phyloP scores from a whole-genome alignment of 441 rosid species.

The Gossypium trilobum region DNA sequence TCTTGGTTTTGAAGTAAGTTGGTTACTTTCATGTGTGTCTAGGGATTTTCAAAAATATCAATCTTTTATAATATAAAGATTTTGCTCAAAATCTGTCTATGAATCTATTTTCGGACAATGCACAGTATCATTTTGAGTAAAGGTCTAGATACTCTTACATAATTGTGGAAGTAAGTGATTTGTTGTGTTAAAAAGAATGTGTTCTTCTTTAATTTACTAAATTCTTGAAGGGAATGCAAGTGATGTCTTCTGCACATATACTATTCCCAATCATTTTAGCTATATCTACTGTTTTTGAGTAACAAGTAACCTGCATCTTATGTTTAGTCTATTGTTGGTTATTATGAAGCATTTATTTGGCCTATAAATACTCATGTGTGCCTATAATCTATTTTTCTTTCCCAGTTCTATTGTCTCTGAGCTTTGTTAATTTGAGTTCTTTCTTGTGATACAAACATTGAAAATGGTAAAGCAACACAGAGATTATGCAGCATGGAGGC shows the following conservation, averaged over 20 bases:
- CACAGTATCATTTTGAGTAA: not conserved
- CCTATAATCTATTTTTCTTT: not conserved
- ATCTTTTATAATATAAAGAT: not conserved
- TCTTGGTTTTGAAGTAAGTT: not conserved
- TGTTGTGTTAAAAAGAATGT: not conserved
- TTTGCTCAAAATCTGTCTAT: not conserved
- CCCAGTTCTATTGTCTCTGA: not conserved
- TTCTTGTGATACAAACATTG: not conserved
- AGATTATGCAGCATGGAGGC: not conserved
- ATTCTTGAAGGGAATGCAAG: not conserved
- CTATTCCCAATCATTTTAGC: not conserved
- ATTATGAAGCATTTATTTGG: not conserved
- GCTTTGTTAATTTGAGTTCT: not conserved
- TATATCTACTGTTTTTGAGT: not conserved
- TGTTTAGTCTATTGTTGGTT: not conserved
- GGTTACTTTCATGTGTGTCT: not conserved
- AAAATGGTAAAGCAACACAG: not conserved
- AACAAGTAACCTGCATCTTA: not conserved
- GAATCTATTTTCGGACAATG: not conserved
- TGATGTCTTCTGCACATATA: not conserved
- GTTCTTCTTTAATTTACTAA: not conserved
- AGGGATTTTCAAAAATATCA: not conserved
- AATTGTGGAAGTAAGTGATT: not conserved
- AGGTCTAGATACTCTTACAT: not conserved
- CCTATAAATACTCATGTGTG: not conserved